Evolutionary conservation across 2,329 filamentous ascomycete genomes (phyloP).

Genomic region (Neofusicoccum umdonicola): DNA sequence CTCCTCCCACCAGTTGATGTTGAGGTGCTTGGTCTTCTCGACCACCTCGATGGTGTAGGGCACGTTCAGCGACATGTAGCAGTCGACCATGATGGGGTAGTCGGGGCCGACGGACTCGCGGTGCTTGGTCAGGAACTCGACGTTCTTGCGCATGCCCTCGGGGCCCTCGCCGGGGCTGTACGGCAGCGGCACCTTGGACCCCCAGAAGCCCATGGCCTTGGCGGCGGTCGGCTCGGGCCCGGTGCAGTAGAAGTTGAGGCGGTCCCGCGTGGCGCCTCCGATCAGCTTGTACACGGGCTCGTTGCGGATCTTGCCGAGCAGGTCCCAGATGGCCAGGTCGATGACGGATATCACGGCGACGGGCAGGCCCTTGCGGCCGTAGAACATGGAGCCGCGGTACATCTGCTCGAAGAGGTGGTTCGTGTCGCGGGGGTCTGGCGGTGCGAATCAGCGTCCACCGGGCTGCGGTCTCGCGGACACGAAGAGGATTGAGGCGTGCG

Average conservation of each 20-base stretch:
- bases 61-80: constrained; percentile 95
- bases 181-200: constrained; percentile 84
- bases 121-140: constrained; percentile 83
- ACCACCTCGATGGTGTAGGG: constrained; percentile 89
- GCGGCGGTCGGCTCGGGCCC: constrained; percentile 79
- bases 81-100: constrained; percentile 92
- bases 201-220: constrained; percentile 84
- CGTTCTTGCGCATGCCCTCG: constrained; percentile 79
- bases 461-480: too few species aligned
- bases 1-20: constrained; percentile 98
- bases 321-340: constrained; percentile 88
- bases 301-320: constrained; percentile 84
- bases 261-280: constrained; percentile 80
- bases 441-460: background rate
- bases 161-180: constrained; percentile 87
- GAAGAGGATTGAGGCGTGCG: too few species aligned
- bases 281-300: constrained; percentile 95
- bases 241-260: constrained; percentile 91
- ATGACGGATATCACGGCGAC: constrained; percentile 92
- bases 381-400: constrained; percentile 96
- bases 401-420: constrained; percentile 94
- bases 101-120: constrained; percentile 81
- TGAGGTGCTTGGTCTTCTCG: constrained; percentile 75
- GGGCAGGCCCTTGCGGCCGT: constrained; percentile 87
- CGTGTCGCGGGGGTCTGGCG: constrained; percentile 76